These are phyloP conservation scores for Domatiomyces globalis DNA, from an alignment of 2,329 filamentous ascomycete species.

Conservation along the genomic window DNA sequence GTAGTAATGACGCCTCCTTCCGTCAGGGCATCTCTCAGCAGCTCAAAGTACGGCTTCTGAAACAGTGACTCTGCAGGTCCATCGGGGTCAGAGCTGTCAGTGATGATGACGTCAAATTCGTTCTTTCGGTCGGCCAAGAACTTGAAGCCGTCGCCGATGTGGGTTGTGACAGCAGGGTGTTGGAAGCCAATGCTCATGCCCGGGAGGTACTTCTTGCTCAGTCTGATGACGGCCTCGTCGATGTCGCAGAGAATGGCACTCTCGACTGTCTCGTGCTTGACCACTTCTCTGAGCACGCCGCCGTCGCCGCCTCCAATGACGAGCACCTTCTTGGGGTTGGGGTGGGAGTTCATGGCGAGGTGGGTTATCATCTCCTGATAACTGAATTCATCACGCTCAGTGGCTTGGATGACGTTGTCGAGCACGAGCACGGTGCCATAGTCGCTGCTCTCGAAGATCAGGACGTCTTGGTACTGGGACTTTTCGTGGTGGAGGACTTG, in stretches of 20 bases:
- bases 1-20: conserved; percentile 98
- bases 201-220: conserved; percentile 96
- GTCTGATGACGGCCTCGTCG: conserved; percentile 94
- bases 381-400: conserved; percentile 96
- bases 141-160: conserved; percentile 96
- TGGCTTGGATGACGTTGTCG: conserved; percentile 98
- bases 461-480: conserved; percentile 96
- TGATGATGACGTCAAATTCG: conserved; percentile 98
- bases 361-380: conserved; percentile 99
- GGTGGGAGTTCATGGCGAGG: conserved; percentile 95
- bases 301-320: conserved; percentile 97
- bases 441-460: conserved; percentile 97
- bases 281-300: conserved; percentile 91
- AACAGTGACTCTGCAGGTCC: conserved; percentile 92
- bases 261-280: conserved; percentile 97
- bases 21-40: conserved; percentile 74
- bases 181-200: conserved; percentile 86
- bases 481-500: conserved; percentile 98
- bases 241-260: conserved; percentile 96
- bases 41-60: conserved; percentile 97
- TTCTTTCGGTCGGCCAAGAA: conserved; percentile 95
- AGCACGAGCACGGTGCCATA: conserved; percentile 92
- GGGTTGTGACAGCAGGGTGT: conserved; percentile 83
- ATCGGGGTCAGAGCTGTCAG: conserved; percentile 93
- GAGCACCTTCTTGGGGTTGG: conserved; percentile 93